Conservation (phyloP, 345 rosid genomes). For the Salix exigua region DNA sequence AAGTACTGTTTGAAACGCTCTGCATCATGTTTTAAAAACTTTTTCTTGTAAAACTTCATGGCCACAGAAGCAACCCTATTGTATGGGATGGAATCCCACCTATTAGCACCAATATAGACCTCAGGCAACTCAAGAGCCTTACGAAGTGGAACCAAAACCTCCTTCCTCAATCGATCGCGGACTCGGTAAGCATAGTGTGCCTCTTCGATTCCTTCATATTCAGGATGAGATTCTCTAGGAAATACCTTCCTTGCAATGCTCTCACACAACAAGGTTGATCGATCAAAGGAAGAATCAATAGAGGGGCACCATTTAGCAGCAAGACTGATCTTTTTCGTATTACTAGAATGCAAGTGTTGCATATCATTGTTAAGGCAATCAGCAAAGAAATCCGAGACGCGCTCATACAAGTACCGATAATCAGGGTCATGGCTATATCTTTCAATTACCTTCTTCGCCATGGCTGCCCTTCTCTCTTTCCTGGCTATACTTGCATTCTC, state of each 20-base stretch:
- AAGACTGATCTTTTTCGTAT: conserved; percentile 39
- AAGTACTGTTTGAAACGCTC: conserved; percentile 44
- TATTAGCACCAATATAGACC: conserved; percentile 51
- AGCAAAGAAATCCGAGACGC: conserved; percentile 52
- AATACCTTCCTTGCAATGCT: conserved; percentile 52
- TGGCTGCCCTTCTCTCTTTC: conserved; percentile 28
- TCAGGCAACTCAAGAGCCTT: conserved; percentile 54
- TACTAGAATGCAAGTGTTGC: conserved; percentile 24
- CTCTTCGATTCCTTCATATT: conserved; percentile 57
- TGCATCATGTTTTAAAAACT: conserved; percentile 45
- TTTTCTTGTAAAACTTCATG: conserved; percentile 56
- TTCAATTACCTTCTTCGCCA: conserved; percentile 39
- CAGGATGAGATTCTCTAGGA: conserved; percentile 34
- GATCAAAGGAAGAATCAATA: conserved; percentile 51
- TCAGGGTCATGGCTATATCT: conserved; percentile 45
- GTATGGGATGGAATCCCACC: conserved; percentile 50
- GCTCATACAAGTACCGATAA: conserved; percentile 44
- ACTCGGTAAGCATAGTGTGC: conserved; percentile 53
- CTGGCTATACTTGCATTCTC: conserved; percentile 40
- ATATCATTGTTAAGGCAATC: conserved; percentile 31
- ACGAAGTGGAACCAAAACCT: conserved; percentile 51
- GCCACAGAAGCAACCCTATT: conserved; percentile 64
- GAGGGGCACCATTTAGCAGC: conserved; percentile 80
- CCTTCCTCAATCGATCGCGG: conserved; percentile 15
- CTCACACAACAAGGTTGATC: conserved; percentile 46